Evolutionary conservation across 345 rosid species (phyloP).

Genomic region (Camelina sativa): DNA sequence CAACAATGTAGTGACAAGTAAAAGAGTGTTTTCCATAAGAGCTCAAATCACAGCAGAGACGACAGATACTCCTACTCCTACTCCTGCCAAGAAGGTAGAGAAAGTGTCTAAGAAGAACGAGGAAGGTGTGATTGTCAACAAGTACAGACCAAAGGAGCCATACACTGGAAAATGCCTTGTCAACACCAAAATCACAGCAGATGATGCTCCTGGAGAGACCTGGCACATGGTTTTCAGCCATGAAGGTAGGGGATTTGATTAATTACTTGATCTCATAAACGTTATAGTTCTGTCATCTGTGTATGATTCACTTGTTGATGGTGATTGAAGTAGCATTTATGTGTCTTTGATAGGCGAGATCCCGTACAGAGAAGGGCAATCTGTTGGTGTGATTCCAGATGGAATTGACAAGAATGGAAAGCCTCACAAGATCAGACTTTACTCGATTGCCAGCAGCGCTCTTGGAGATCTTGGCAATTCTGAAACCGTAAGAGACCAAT

Average conservation of each 20-base stretch:
- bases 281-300: not conserved
- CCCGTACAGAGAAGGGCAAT: constrained; percentile 96
- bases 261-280: constrained; percentile 12
- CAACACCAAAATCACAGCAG: constrained; percentile 95
- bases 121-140: constrained; percentile 81
- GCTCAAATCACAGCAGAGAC: constrained; percentile 80
- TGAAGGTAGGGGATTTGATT: constrained; percentile 50
- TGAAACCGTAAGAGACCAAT: constrained; percentile 61
- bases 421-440: constrained; percentile 91
- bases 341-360: constrained; percentile 58
- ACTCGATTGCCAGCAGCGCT: constrained; percentile 96
- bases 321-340: constrained; percentile 12
- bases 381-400: constrained; percentile 79
- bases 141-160: constrained; percentile 83
- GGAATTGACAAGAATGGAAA: constrained; percentile 87
- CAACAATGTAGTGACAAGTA: constrained; percentile 55
- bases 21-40: constrained; percentile 60
- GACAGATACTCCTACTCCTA: constrained; percentile 32
- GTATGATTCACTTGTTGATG: constrained; percentile 1
- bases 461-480: constrained; percentile 91
- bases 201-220: constrained; percentile 98
- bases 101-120: constrained; percentile 83
- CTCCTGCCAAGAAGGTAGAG: constrained; percentile 66
- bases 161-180: constrained; percentile 81
- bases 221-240: constrained; percentile 98